Base-by-base conservation (phyloP, 768 basidiomycete genomes). In the Nidula microcarpa region DNA sequence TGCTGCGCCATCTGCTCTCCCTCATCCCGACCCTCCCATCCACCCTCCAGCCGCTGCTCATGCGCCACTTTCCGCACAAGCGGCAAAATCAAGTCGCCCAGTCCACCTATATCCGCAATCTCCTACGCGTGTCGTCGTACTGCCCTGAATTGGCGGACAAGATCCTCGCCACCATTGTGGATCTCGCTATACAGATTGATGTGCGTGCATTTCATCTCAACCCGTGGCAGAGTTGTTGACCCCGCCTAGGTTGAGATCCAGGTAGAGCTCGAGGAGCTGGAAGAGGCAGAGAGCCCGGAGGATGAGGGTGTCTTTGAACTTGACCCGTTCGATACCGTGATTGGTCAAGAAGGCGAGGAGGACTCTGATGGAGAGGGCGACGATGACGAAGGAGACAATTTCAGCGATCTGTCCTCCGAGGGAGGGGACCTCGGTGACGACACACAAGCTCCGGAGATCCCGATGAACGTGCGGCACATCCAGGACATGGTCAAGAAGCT, bases 111-210 rank as follows among this genome's bases (percentile, higher is more conserved):
- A 91, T 98, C 58, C 85, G 91, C 44, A 99, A 99, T 65, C 68
- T 94, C 13, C 79, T 98, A 5, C 82, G 82, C 34, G 71, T 98
- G 36, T 86, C 87, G 0, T 80, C 84, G 35, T 98, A 97, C 65
- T 98, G 95, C 63, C 85, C 91, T 0, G 94, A 93, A 64, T 74
- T 98, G 17, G 74, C 83, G 1, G 94, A 94, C 57, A 86, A 85
- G 58, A 85, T 98, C 41, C 73, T 98, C 34, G 87, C 86, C 2
- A 86, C 87, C 0, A 91, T 98, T 34, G 80, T 99, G 18, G 94
- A 97, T 67, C 85, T 94, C n/a, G 89, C 94, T 32, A 86, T 98
- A 33, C 87, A 95, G 68, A 94, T 99, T 53, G 97, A 99, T 68
- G 96, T 95, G 62, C 53, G 91, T 77, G 34, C 36, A 9, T 48